Evolutionary conservation across 805 yeast genomes (phyloP), one percentile per base, ranked within the genome.

Genomic region (Lachancea sp.): DNA sequence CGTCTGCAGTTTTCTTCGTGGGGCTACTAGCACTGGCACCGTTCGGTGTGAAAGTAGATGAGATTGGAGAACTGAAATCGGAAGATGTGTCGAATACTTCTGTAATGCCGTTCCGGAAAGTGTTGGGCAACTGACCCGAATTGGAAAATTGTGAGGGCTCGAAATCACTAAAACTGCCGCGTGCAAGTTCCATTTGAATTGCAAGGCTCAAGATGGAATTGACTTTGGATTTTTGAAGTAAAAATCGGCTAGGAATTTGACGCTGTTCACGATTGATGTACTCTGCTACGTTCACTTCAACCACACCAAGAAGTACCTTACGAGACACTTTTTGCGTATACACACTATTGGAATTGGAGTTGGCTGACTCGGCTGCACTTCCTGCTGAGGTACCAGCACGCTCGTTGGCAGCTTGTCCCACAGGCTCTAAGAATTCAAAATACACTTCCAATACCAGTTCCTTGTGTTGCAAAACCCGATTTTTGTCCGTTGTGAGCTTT

Each of bases 161-260:
- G 39, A 65, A 65, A 31, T 65, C 69, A 12, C 50, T 47, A 42
- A 62, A 65, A 6, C 57, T 41, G 32, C 69, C 77, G 52, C 72
- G 64, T 29, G 67, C 52, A 36, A 70, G 57, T 35, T 68, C 71
- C 53, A 85, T 62, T 4, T 70, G 68, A n/a, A 85, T 67, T 1
- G 81, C 72, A 35, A 87, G 49, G 48, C 75, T 81, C 33, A 84
- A 63, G n/a, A 87, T 83, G 2, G 95, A 82, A 61, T 91, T 91
- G 16, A 91, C 79, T 52, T 87, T 86, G 1, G 95, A 83, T 22
- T 86, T 75, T 55, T 82, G 82, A 31, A 91, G 68, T 36, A 91
- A 66, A 54, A 84, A 88, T 49, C 85, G 71, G 49, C 82, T 72
- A 2, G 81, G 70, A 3, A 73, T 63, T 3, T 77, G 71, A 43